These are phyloP conservation scores for Ashbya aceris DNA, from an alignment of 1,139 yeast species.

Conservation along the genomic window DNA sequence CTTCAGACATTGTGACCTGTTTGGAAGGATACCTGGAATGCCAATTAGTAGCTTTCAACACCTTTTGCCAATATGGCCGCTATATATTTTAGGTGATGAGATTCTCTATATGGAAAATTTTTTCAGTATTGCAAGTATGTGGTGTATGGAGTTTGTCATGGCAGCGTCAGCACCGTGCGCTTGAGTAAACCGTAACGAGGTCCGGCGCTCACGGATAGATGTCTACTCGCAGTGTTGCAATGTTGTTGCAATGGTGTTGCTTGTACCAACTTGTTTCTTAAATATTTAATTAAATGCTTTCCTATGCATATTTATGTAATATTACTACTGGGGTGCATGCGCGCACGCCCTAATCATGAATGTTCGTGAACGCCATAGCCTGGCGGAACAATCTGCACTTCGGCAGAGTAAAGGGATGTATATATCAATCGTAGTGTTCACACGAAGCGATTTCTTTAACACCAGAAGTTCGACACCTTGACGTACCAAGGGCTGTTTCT, in stretches of 20 bases:
- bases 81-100: too few species aligned
- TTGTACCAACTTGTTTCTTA: too few species aligned
- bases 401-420: background rate
- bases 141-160: background rate
- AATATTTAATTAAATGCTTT: background rate
- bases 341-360: background rate
- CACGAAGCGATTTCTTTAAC: conserved; percentile 28
- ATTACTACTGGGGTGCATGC: background rate
- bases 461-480: conserved; percentile 39
- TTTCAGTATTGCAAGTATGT: background rate
- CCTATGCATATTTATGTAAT: background rate
- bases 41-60: too few species aligned
- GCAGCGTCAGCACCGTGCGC: too few species aligned
- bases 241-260: too few species aligned
- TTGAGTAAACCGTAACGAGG: too few species aligned
- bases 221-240: too few species aligned
- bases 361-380: background rate
- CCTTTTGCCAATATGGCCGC: too few species aligned
- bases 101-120: background rate
- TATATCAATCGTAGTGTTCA: background rate
- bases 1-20: conserved; percentile 30
- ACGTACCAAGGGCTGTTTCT: conserved; percentile 30
- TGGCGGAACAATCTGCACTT: too few species aligned
- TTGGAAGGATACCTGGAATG: background rate
- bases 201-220: too few species aligned